Evolutionary conservation across 2,329 filamentous ascomycete species (phyloP), one percentile per base, ranked within the genome.

Genomic region (Hypoxylon sp.): DNA sequence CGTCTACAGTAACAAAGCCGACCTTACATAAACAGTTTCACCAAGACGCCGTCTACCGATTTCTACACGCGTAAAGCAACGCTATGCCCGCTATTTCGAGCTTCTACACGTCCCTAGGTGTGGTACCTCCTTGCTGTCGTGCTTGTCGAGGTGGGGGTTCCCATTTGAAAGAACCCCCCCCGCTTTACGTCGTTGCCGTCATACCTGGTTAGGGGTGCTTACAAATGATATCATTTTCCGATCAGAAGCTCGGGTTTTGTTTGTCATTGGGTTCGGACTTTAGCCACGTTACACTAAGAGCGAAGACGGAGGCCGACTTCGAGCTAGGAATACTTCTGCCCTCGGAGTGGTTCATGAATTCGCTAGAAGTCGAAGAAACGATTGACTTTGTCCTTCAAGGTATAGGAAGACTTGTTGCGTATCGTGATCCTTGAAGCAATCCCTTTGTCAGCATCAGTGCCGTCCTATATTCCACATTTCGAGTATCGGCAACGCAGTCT

Each of bases 171-270:
- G 62, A 47, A 30, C 22, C 64, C 63, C 70, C 70, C 71, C 71
- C 71, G 69, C 71, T 69, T 61, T 48, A 41, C 34, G 47, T 66
- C 68, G 56, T 55, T 72, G 67, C 57, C 71, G 70, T 72, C 71
- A 72, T 73, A 69, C 54, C 54, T 64, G 49, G 47, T 47, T 58
- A 57, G 57, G 26, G 48, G 43, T 62, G 70, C 71, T 73, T 70
- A 73, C 69, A 73, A 73, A 73, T 73, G 70, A 73, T 72, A 73
- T 73, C 71, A 72, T 71, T 55, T 57, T 47, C 13, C 17, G 53
- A 53, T 47, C 58, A 39, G 56, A 52, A 62, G 54, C 43, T 67
- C 67, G 67, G 65, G 56, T 58, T 52, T 67, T 51, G 22, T 52
- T 67, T 51, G 22, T 2, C 15, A 37, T 32, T 50, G 43, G 44